These are phyloP conservation scores for Ceriops decandra DNA, from an alignment of 345 rosid genomes.

Conservation along the genomic window DNA sequence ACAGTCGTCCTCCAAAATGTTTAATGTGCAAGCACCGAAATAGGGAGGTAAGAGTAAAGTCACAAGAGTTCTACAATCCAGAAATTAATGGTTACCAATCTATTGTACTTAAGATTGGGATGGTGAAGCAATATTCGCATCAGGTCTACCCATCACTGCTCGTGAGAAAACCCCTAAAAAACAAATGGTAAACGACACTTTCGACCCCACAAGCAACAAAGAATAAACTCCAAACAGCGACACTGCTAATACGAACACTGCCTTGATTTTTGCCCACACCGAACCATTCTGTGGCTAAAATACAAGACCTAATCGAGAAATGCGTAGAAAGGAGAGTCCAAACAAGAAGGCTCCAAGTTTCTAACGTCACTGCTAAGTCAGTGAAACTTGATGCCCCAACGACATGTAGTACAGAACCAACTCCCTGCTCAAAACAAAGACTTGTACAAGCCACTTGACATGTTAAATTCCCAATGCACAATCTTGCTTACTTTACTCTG, in stretches of 20 bases:
- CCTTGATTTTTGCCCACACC: constrained; percentile 18
- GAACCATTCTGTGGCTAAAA: constrained; percentile 11
- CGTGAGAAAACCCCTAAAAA: background rate
- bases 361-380: constrained; percentile 18
- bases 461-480: constrained; percentile 25
- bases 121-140: too few relatives aligned
- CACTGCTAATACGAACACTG: constrained; percentile 2
- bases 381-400: constrained; percentile 24
- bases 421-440: constrained; percentile 7
- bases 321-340: constrained; percentile 12
- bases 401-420: constrained; percentile 42
- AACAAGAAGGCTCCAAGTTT: constrained; percentile 2
- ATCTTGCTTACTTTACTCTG: background rate
- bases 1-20: too few relatives aligned
- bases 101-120: too few relatives aligned
- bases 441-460: background rate
- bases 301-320: constrained; percentile 18
- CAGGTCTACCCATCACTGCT: background rate
- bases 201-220: constrained; percentile 17
- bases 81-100: too few relatives aligned
- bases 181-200: constrained; percentile 23
- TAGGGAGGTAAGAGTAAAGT: too few relatives aligned
- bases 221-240: constrained; percentile 27
- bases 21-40: too few relatives aligned
- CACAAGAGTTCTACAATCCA: too few relatives aligned